Base-by-base conservation (phyloP, 2,329 filamentous ascomycete species). In the Drechslera avenae region DNA sequence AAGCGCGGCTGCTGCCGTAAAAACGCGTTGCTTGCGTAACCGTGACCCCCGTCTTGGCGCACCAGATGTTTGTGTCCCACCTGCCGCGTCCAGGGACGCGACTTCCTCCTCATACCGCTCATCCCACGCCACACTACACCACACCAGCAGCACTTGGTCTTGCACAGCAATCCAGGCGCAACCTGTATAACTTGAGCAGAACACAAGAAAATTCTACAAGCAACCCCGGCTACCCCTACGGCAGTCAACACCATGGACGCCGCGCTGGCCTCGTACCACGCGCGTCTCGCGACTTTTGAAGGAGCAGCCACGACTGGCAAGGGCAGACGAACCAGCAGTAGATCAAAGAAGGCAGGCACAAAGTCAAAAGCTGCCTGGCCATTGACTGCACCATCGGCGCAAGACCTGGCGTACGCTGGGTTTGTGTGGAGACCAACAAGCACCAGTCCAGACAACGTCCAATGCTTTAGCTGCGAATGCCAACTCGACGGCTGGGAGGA, bases 401-500 rank as follows among this genome's bases (percentile, higher is more conserved):
- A 84, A 59, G 83, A 87, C 89, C 86, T 99, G 64, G 93, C 94
- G 4, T 86, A 84, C 67, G 93, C 94, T 49, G 94, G 94, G 31
- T 96, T 99, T 77, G 94, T 88, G 76, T 97, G 90, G 76, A 84
- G 86, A 54, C 93, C 94, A 2, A 85, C 83, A 12, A 80, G 84
- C 43, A 82, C 84, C 39, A 89, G 86, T 66, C 87, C 87, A 31
- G 94, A 99, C 73, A 97, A 97, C 73, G 90, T 90, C 39, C 83
- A 85, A 61, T 99, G 94, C 73, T 97, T 95, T 73, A 81, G 91
- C 31, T 99, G 94, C 76, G 79, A 85, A 56, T 89, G 90, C 70
- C 85, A 87, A 47, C 81, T 99, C 10, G 91, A 95, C 70, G 92
- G 91, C 52, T 99, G 94, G 94, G 93, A 97, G 66, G 81, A 87